Evolutionary conservation across 306 rosid genomes (phyloP), one percentile per base, ranked within the genome.

Genomic region (Prunus dulcis): DNA sequence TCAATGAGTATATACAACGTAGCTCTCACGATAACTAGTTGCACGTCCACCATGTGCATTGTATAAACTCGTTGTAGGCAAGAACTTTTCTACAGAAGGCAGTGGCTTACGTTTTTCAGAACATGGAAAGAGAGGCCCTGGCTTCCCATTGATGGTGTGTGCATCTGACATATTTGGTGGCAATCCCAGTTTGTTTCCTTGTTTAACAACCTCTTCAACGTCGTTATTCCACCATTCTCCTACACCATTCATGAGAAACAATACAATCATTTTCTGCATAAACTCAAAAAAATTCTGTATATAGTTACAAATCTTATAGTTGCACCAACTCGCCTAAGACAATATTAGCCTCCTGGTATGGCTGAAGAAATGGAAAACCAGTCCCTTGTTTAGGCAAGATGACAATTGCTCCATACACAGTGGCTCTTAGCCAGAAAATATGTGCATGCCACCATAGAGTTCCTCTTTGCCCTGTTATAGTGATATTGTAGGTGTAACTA

Each of bases 361-460:
- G 86, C 51, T 74, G 82, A 17, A 74, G 82, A 56, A 82, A 82
- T 19, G 86, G 86, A 52, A 74, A 78, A 3, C 43, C 60, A 4
- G 45, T 63, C 12, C 80, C 73, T 74, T 68, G 82, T 56, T 68
- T 78, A 1, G 86, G 82, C 66, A 82, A 19, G 57, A 78, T 51
- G 22, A 78, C 82, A 12, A 82, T 68, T 1, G 80, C 80, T 10
- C 86, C 86, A 69, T 82, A 74, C 7, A 82, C 86, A 18, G 86
- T 82, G 34, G 86, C 86, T 28, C 86, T 74, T 15, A 82, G 82
- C 86, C 86, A 78, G 18, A 78, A 57, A 58, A 82, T 82, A 53
- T 82, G 86, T 1, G 82, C 86, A 56, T 82, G 86, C 86, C 86
- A 82, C 86, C 86, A 78, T 0, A 78, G 77, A 19, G 86, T 82